Evolutionary conservation across 2,329 filamentous ascomycete genomes (phyloP).

Genomic region (Paramyrothecium roridum): DNA sequence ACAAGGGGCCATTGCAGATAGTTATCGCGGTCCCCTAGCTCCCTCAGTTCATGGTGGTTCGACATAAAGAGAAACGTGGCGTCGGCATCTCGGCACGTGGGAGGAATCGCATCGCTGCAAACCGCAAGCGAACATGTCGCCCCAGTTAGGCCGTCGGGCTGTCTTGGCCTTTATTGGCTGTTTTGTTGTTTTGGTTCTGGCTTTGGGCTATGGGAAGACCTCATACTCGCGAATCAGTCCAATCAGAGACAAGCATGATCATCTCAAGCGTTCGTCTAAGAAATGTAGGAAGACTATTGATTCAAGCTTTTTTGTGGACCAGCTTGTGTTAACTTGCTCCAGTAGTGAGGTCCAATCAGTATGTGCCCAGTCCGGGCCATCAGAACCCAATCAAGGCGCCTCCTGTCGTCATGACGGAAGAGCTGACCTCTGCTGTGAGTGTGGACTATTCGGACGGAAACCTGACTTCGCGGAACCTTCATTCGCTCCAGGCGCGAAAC

Average conservation of each 20-base stretch:
- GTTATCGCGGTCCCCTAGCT: too few relatives aligned
- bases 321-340: too few relatives aligned
- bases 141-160: background rate
- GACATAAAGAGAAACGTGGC: background rate
- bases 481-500: background rate
- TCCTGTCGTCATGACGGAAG: background rate
- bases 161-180: background rate
- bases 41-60: background rate
- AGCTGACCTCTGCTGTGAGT: background rate
- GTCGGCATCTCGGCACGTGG: background rate
- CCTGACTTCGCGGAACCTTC: background rate
- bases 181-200: background rate
- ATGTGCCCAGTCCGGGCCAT: background rate
- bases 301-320: too few relatives aligned
- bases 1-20: too few relatives aligned
- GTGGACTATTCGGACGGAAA: background rate
- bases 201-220: background rate
- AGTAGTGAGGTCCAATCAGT: too few relatives aligned
- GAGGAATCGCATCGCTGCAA: background rate
- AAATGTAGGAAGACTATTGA: too few relatives aligned
- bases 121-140: background rate
- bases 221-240: background rate
- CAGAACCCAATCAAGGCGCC: background rate
- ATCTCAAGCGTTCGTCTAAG: background rate
- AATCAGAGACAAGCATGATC: background rate